Base-by-base conservation (phyloP, 169 alveolate genomes). In the Plasmodium vivax region DNA sequence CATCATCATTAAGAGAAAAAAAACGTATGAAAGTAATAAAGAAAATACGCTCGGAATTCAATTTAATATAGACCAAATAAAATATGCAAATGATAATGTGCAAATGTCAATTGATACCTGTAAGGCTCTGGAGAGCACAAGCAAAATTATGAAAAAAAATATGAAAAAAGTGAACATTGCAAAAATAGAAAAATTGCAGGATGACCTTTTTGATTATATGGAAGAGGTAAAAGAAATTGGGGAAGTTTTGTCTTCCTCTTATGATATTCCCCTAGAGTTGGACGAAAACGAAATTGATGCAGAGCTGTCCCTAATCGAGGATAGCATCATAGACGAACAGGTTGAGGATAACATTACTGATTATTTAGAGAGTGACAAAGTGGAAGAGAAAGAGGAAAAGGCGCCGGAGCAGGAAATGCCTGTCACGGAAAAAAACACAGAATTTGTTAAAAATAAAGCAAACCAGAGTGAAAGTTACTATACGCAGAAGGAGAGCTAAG, bases 211-310 rank as follows among this genome's bases (percentile, higher is more conserved):
- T 92, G 92, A 92, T 72, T 82, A 56, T 92, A 92, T 92, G 7
- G 95, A 92, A 51, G 95, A 92, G 23, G 62, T 87, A 47, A 92
- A 92, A 92, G 95, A 92, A 73, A 92, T 92, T 71, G 88, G 92
- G 38, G 92, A 82, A 72, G 72, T 92, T 45, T 38, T 92, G 58
- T 81, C 87, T 7, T 72, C 92, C 23, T 82, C 95, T 12, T 92
- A 92, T 62, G 92, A 92, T 3, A 82, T 92, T 72, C 95, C 92
- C 2, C 16, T 82, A 73, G 73, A 92, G 27, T 75, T 92, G 47
- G 92, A 92, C 75, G 95, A 92, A 72, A 45, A 81, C 30, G 95
- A 92, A 92, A 92, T 92, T 23, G 95, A 92, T 73, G 92, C 95
- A 27, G 95, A 92, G 75, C 45, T 92, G 23, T 71, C 95, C 19